A percentile compares a stretch with the other conserved stretches of the same genome.
These are phyloP conservation scores for Periconia sp. DNA, from an alignment of 2,329 filamentous ascomycete species.

Conservation along the genomic window DNA sequence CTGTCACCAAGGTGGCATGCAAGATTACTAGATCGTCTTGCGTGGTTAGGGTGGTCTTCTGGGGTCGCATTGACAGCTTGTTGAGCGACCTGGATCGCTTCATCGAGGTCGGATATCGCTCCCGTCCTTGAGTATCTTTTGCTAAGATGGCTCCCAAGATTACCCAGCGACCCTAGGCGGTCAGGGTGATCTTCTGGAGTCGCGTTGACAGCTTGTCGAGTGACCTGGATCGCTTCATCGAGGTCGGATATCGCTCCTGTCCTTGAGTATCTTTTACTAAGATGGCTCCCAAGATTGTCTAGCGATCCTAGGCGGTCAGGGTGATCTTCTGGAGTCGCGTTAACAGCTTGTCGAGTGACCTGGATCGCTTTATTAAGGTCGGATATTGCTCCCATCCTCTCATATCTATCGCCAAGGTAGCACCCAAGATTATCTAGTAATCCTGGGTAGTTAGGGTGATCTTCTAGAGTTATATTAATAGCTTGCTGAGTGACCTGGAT, in stretches of 20 bases:
- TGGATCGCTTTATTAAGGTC: too few relatives aligned
- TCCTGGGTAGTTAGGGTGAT: constrained; percentile 4
- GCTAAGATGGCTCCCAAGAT: constrained; percentile 5
- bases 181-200: constrained; percentile 4
- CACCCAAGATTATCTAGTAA: constrained; percentile 5
- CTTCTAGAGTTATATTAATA: not conserved
- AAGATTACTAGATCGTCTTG: too few relatives aligned
- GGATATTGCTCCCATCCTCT: constrained; percentile 6
- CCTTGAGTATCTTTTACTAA: constrained; percentile 1
- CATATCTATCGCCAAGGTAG: constrained; percentile 1
- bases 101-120: too few relatives aligned
- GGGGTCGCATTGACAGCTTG: too few relatives aligned
- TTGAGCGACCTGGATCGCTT: too few relatives aligned
- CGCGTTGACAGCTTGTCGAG: not conserved
- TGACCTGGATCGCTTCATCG: too few relatives aligned
- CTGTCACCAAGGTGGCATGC: too few relatives aligned
- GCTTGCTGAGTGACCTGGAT: too few relatives aligned
- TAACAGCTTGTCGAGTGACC: not conserved
- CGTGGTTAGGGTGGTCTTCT: too few relatives aligned
- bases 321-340: constrained; percentile 1
- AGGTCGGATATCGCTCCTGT: constrained; percentile 5
- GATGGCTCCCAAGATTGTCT: constrained; percentile 6
- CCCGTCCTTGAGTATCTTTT: constrained; percentile 4
- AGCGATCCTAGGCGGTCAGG: constrained; percentile 5
- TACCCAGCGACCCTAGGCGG: constrained; percentile 2